Evolutionary conservation across 2,329 filamentous ascomycete genomes (phyloP), one percentile per base, ranked within the genome.

Genomic region (Hypoxylon sp.): DNA sequence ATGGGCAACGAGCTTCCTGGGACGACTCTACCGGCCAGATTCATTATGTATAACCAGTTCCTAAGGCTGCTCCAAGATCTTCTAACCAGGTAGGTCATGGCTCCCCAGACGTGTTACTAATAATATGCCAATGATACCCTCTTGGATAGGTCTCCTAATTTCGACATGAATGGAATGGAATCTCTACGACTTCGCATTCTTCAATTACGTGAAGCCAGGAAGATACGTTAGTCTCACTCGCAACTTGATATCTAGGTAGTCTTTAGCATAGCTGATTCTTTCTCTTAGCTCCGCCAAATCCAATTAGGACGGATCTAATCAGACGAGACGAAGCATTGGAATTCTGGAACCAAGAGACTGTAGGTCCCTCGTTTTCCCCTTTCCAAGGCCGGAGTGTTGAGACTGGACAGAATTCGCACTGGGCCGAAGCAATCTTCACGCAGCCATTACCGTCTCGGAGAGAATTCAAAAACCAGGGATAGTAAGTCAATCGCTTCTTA

Each of bases 371-470:
- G 4, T 1, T 29, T n/a, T 7, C 29, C 31, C 21, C n/a, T 34
- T 49, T 38, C 37, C 59, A 45, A 59, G 53, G 32, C 17, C 20
- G 25, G 15, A 21, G 20, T 42, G 52, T 32, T 50, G 15, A 51
- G 7, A 6, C 27, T 44, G 5, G 19, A 19, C 29, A 84, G 80
- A 71, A 70, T 38, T 68, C 73, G 3, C 82, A 86, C 62, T 87
- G 83, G 83, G 81, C 82, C 4, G 77, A 84, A 59, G 75, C 80
- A 29, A 82, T 86, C 16, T 86, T 86, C 57, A 78, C 79, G 1
- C 71, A 78, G 13, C 78, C 79, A 0, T 68, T 82, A 27, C 75
- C 80, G 0, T 76, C 75, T 7, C 72, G 76, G 8, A 83, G 80
- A 3, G 71, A 73, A 4, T 67, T 84, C 40, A 77, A 74, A 58